Percentiles rank a stretch among this genome's conserved stretches.
Conservation (phyloP, 2,329 filamentous ascomycete species). For the Penicillium sp. region DNA sequence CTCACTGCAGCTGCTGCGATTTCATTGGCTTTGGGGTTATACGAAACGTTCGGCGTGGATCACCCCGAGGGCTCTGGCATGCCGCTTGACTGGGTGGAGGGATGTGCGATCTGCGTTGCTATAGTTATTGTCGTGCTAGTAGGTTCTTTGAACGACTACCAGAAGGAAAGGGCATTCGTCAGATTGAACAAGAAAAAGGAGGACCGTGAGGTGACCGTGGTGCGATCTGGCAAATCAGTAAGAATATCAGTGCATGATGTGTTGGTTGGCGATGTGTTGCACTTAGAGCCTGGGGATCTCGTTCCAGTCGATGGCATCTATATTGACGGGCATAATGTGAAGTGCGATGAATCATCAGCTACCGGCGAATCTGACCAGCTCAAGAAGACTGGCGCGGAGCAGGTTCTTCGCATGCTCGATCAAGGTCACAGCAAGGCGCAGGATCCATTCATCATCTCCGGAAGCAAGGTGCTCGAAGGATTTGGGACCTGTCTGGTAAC, state of each 20-base stretch:
- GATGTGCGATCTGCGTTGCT: slow-evolving; percentile 77
- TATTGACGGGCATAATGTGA: slow-evolving; percentile 68
- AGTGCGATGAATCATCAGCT: slow-evolving; percentile 75
- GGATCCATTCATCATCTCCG: slow-evolving; percentile 76
- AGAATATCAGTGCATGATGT: slow-evolving; percentile 74
- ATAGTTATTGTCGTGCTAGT: slow-evolving; percentile 77
- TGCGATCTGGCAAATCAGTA: slow-evolving; percentile 72
- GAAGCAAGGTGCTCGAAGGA: slow-evolving; percentile 76
- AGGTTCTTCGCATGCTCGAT: slow-evolving; percentile 69
- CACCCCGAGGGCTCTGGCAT: slow-evolving; percentile 28
- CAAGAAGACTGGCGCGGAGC: slow-evolving; percentile 68
- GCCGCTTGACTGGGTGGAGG: slow-evolving; percentile 76
- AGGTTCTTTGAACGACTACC: slow-evolving; percentile 78
- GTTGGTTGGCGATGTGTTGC: slow-evolving; percentile 74
- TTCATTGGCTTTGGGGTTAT: slow-evolving; percentile 73
- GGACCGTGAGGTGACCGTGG: slow-evolving; percentile 73
- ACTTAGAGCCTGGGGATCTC: slow-evolving; percentile 74
- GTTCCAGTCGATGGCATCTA: slow-evolving; percentile 74
- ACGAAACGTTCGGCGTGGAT: slow-evolving; percentile 45
- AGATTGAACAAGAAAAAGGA: slow-evolving; percentile 82
- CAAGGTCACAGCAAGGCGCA: slow-evolving; percentile 63
- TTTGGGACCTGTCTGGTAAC: slow-evolving; percentile 78
- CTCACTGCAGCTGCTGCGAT: slow-evolving; percentile 71
- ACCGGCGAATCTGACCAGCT: slow-evolving; percentile 77
- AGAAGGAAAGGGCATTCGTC: slow-evolving; percentile 80